These are phyloP conservation scores for Pelargonium nanum DNA, from an alignment of 345 rosid genomes.

Conservation along the genomic window DNA sequence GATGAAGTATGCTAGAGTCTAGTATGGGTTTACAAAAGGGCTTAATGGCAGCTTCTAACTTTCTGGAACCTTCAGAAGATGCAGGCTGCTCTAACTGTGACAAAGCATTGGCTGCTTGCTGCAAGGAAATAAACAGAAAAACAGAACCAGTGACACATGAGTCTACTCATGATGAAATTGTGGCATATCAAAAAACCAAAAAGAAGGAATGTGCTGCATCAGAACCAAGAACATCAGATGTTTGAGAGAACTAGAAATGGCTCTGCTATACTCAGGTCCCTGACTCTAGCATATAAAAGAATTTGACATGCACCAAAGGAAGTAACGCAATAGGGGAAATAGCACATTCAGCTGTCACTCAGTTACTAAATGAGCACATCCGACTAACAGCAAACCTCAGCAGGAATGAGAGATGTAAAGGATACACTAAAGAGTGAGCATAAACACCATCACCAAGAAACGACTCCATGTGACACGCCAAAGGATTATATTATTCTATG, in stretches of 20 bases:
- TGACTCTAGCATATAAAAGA: neutral
- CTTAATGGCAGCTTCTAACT: slow-evolving; percentile 31
- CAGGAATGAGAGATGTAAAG: too few species aligned
- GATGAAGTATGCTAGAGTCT: slow-evolving; percentile 48
- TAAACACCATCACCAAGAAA: too few species aligned
- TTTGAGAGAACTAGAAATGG: neutral
- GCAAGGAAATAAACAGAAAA: slow-evolving; percentile 13
- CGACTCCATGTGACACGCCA: too few species aligned
- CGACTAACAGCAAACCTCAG: too few species aligned
- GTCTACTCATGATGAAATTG: neutral
- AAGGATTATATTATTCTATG: too few species aligned
- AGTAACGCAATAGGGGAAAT: neutral
- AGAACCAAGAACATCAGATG: neutral
- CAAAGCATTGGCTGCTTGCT: slow-evolving; percentile 56
- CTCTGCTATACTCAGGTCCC: neutral
- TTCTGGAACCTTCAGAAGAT: slow-evolving; percentile 17
- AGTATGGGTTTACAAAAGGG: slow-evolving; percentile 49
- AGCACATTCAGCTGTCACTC: neutral
- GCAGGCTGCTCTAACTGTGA: slow-evolving; percentile 62
- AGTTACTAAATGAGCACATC: too few species aligned
- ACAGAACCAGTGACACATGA: neutral
- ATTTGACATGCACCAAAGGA: neutral
- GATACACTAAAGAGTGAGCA: too few species aligned
- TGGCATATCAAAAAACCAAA: neutral
- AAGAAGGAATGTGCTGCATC: neutral